These are phyloP conservation scores for Trichophyton simii DNA, from an alignment of 2,329 filamentous ascomycete species.

Conservation along the genomic window DNA sequence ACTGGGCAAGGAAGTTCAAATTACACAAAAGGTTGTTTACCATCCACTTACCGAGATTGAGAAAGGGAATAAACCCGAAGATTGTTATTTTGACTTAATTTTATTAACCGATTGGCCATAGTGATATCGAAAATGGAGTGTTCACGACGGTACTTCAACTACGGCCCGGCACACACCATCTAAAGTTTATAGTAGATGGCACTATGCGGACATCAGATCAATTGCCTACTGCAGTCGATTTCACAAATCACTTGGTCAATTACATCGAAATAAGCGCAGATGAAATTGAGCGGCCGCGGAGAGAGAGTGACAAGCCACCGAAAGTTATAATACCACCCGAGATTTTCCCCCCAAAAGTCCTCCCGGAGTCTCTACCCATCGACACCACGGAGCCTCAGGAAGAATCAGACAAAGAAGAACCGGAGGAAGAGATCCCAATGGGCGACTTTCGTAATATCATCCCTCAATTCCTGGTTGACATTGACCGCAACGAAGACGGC, in stretches of 20 bases:
- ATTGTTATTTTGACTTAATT: background rate
- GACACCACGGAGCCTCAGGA: slow-evolving; percentile 27
- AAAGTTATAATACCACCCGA: slow-evolving; percentile 26
- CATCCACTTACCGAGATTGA: background rate
- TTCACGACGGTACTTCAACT: slow-evolving; percentile 71
- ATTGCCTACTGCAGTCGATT: slow-evolving; percentile 89
- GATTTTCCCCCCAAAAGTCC: slow-evolving; percentile 34
- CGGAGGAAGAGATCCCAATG: slow-evolving; percentile 46
- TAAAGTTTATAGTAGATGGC: slow-evolving; percentile 90
- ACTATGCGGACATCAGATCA: slow-evolving; percentile 81
- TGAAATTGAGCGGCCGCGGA: slow-evolving; percentile 39
- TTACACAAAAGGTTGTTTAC: slow-evolving; percentile 54
- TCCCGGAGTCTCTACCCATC: slow-evolving; percentile 24
- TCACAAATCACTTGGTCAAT: slow-evolving; percentile 95
- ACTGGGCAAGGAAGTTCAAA: slow-evolving; percentile 90
- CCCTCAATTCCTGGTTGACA: slow-evolving; percentile 71
- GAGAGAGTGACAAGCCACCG: slow-evolving; percentile 25
- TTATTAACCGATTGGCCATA: slow-evolving; percentile 1
- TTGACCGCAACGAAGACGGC: slow-evolving; percentile 74
- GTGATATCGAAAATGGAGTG: slow-evolving; percentile 40
- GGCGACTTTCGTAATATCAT: slow-evolving; percentile 58
- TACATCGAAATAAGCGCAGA: slow-evolving; percentile 80
- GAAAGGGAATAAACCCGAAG: background rate
- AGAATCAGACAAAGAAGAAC: slow-evolving; percentile 32
- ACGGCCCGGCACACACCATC: slow-evolving; percentile 85